Base-by-base conservation (phyloP, 2,329 filamentous ascomycete species). In the Aspergillus quadricinctus region DNA sequence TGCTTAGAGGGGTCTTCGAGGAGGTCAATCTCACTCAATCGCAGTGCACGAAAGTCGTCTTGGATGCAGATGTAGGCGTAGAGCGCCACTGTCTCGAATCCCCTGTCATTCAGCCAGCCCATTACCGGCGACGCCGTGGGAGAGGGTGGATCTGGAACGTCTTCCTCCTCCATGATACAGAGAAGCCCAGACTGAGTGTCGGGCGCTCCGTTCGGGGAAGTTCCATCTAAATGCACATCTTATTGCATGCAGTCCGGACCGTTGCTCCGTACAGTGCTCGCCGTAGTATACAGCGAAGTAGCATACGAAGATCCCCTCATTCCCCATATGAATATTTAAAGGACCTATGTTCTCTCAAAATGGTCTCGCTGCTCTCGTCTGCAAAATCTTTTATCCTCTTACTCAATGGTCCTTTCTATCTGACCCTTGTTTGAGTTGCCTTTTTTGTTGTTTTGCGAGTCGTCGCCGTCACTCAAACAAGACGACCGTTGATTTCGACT, bases 401-500 rank as follows among this genome's bases (percentile, higher is more conserved):
- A 46, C 31, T 40, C 41, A 46, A 46, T 31, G 35, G 17, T 37
- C 5, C 50, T 57, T 57, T 50, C 21, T 21, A 54, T 50, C 50
- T 54, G 40, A 53, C 54, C 51, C 51, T 40, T 51, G 37, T 57
- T 57, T 57, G 55, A 51, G 50, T 57, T 51, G 45, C 48, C 48
- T 50, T 48, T 35, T 54, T 50, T 49, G 27, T 48, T 54, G 46
- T 19, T 48, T 57, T 28, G 37, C 49, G 50, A 54, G 55, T 57
- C 53, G 50, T 50, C 37, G 55, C 40, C 51, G 43, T 40, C 45
- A 48, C 55, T 50, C 50, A 35, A 51, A 37, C 46, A 51, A 57
- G 40, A 50, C 50, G 27, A 35, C 46, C 35, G 51, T 51, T 50
- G 55, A 54, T 51, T 46, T 29, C 53, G 46, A 54, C 46, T 51